A percentile compares a stretch with the other conserved stretches of the same genome.
phyloP scores from a whole-genome alignment of 257 asterid species.

The Solanum raphanifolium region DNA sequence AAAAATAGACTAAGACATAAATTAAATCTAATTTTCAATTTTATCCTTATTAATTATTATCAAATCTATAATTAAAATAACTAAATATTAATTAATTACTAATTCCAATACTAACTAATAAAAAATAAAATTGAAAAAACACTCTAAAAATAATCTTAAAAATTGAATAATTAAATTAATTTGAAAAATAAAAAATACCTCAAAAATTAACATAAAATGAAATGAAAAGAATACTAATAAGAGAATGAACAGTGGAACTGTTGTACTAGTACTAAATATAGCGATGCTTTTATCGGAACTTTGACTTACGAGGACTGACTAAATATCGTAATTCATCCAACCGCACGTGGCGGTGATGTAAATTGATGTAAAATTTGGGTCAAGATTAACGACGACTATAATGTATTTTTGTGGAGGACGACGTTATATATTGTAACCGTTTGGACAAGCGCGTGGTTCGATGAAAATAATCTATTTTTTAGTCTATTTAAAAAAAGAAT shows the following conservation, averaged over 20 bases:
- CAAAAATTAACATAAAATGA: too few relatives aligned
- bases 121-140: accelerated
- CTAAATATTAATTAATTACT: too few relatives aligned
- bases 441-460: background rate
- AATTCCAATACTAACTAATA: too few relatives aligned
- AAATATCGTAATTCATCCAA: background rate
- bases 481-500: too few relatives aligned
- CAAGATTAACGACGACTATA: background rate
- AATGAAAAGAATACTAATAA: background rate
- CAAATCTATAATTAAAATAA: too few relatives aligned
- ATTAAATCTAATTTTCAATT: accelerated
- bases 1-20: too few relatives aligned
- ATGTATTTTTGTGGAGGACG: background rate
- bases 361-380: background rate
- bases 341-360: background rate
- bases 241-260: background rate
- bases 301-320: background rate
- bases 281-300: background rate
- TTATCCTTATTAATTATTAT: too few relatives aligned
- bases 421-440: background rate
- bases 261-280: background rate
- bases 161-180: too few relatives aligned
- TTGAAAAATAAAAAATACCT: too few relatives aligned
- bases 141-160: too few relatives aligned
- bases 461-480: background rate